Base-by-base conservation (phyloP, 345 rosid species). In the Fremontodendron californicum region DNA sequence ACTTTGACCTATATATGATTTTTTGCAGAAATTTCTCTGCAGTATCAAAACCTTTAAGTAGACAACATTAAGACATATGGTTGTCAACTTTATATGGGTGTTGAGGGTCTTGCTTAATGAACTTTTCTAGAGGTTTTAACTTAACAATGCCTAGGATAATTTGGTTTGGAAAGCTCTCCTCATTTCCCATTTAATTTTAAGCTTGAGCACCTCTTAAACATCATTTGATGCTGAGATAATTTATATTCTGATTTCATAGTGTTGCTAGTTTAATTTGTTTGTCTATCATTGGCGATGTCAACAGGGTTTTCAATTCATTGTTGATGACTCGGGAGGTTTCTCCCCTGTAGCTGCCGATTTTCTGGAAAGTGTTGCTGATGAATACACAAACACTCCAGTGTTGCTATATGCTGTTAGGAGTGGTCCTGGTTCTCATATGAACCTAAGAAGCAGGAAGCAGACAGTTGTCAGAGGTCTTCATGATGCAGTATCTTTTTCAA, bases 251-350 rank as follows among this genome's bases (percentile, higher is more conserved):
- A 62, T 43, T 25, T 31, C 58, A 27, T 70, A 27, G 33, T 48
- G 60, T 63, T 69, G 61, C 78, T 33, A 1, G 19, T 73, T 60
- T 49, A 16, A 31, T 75, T 80, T 71, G 27, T 71, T 72, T 66
- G 54, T 62, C 71, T 57, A 78, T 57, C 19, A 63, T 83, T 60
- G 55, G 71, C 25, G 46, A 57, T 64, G 66, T 73, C 79, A 45
- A 43, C 90, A 94, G 96, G 99, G 99, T 76, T 89, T 96, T 79
- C 93, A 96, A 79, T 93, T 92, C 87, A 81, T 89, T 70, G 95
- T 89, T 78, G 99, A 96, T 80, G 94, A 93, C 73, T 90, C 91
- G 0, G 98, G 98, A 66, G 96, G 98, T 46, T 96, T 96, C 78
- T 87, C 98, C 1, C 86, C 98, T 77, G 15, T 96, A 68, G 94